Percentiles rank a stretch among this genome's conserved stretches.
These are phyloP conservation scores for Chloranthus sessilifolius DNA, from an alignment of 164 flowering plant genomes.

Conservation along the genomic window DNA sequence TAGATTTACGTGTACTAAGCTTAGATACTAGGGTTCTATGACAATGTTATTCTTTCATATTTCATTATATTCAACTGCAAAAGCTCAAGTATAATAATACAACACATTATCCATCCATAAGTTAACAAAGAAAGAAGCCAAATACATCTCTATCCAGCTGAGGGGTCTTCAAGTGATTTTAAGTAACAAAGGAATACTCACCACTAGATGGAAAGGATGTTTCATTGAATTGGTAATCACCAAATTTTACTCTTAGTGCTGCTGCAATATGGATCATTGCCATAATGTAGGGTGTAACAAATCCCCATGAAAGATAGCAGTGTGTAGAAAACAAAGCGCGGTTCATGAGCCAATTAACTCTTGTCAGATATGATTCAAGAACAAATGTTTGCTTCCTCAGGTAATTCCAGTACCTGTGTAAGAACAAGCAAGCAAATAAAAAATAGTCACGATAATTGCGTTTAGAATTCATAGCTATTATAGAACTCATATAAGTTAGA, in stretches of 20 bases:
- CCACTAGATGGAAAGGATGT: slow-evolving; percentile 39
- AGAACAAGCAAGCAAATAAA: slow-evolving; percentile 8
- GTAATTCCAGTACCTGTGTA: slow-evolving; percentile 92
- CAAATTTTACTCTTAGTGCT: slow-evolving; percentile 38
- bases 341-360: slow-evolving; percentile 85
- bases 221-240: slow-evolving; percentile 37
- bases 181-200: too few relatives aligned
- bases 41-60: too few relatives aligned
- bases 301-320: slow-evolving; percentile 96
- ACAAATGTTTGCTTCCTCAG: slow-evolving; percentile 98
- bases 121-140: too few relatives aligned
- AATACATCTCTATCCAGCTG: too few relatives aligned
- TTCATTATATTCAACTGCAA: too few relatives aligned
- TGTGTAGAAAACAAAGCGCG: slow-evolving; percentile 78
- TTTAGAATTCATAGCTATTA: too few relatives aligned
- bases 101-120: too few relatives aligned
- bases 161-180: too few relatives aligned
- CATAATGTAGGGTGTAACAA: slow-evolving; percentile 83
- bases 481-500: too few relatives aligned
- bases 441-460: not conserved
- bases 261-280: slow-evolving; percentile 65
- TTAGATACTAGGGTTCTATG: too few relatives aligned
- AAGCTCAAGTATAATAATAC: too few relatives aligned
- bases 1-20: too few relatives aligned
- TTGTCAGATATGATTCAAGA: slow-evolving; percentile 72